These are phyloP conservation scores for Aspergillus alliaceus DNA, from an alignment of 2,329 filamentous ascomycete genomes.

Conservation along the genomic window DNA sequence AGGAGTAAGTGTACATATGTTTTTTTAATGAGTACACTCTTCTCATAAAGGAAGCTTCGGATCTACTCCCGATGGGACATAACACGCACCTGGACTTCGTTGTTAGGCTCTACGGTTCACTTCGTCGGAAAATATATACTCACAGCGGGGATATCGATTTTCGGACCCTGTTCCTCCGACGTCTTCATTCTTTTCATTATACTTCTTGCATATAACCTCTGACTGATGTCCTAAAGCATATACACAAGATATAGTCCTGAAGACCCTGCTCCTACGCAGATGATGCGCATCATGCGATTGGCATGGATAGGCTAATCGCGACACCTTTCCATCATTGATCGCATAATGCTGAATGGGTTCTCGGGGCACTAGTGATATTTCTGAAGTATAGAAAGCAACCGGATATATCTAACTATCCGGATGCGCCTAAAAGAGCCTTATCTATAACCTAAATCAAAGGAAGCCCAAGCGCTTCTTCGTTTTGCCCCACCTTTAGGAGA, in stretches of 20 bases:
- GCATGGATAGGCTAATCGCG: not conserved
- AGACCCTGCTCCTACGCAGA: constrained; percentile 8
- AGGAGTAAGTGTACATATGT: not conserved
- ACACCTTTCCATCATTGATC: not conserved
- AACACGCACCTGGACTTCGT: not conserved
- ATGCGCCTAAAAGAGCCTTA: not conserved
- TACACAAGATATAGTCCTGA: constrained; percentile 5
- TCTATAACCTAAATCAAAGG: not conserved
- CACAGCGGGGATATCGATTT: constrained; percentile 10
- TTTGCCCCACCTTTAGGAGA: too few species aligned
- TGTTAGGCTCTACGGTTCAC: not conserved
- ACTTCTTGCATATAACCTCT: not conserved
- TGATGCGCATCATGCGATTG: constrained; percentile 9
- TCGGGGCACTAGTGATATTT: not conserved
- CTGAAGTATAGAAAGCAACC: not conserved
- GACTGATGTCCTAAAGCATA: constrained; percentile 5
- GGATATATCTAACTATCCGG: not conserved
- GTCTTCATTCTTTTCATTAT: constrained; percentile 11
- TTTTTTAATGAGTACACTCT: not conserved
- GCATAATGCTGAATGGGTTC: not conserved
- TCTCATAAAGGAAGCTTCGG: not conserved
- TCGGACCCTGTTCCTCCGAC: constrained; percentile 13
- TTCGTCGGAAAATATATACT: not conserved
- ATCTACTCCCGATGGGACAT: not conserved
- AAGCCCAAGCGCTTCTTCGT: too few species aligned